These are phyloP conservation scores for Neofusicoccum kwambonambiense DNA, from an alignment of 2,329 filamentous ascomycete species.

Conservation along the genomic window DNA sequence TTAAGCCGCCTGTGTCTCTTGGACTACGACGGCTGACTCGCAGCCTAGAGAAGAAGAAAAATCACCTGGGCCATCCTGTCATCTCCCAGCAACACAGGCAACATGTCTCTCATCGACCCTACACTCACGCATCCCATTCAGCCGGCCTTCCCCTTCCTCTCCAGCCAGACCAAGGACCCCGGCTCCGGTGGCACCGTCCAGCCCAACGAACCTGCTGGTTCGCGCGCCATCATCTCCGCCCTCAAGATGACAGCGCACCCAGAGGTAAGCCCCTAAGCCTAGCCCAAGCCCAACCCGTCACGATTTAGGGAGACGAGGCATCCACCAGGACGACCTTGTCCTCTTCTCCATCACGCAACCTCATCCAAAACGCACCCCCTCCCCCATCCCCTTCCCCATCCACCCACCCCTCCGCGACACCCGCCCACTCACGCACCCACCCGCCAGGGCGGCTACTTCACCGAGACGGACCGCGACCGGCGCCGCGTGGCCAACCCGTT, in stretches of 20 bases:
- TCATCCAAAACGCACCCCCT: background rate
- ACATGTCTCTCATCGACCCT: constrained; percentile 14
- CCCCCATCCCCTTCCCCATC: no score
- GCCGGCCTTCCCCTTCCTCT: background rate
- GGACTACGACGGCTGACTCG: background rate
- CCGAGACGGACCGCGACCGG: constrained; percentile 49
- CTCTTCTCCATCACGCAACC: background rate
- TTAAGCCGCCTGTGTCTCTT: background rate
- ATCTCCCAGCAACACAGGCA: background rate
- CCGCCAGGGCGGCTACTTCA: constrained; percentile 50
- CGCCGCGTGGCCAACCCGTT: constrained; percentile 56
- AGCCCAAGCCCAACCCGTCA: background rate
- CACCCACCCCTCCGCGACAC: no score
- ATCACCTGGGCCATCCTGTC: background rate
- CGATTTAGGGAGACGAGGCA: no score
- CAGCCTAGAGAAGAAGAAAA: background rate
- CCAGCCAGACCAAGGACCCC: background rate
- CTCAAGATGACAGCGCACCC: background rate
- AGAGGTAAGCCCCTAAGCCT: background rate
- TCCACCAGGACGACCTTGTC: no score
- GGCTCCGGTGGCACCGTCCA: background rate
- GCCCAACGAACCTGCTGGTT: background rate
- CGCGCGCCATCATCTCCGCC: background rate
- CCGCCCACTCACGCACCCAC: background rate
- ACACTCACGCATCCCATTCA: background rate